phyloP scores from a whole-genome alignment of 1,139 yeast genomes.

The Citeromyces siamensis region DNA sequence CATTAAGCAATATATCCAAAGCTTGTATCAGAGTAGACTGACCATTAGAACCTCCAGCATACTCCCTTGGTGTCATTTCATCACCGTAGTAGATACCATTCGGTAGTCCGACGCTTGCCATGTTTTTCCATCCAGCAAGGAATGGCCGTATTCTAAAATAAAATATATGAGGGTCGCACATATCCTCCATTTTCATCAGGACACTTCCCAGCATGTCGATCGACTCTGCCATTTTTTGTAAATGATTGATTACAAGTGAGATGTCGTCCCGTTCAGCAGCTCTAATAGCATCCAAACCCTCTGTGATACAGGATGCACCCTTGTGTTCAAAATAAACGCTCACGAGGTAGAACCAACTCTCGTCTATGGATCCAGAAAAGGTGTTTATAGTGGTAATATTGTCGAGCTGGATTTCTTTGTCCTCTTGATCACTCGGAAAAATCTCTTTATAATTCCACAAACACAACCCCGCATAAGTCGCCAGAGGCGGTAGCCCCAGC shows the following conservation, averaged over 20 bases:
- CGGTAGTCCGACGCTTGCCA: slow-evolving; percentile 79
- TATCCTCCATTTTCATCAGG: slow-evolving; percentile 77
- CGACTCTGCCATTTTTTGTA: slow-evolving; percentile 60
- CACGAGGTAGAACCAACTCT: slow-evolving; percentile 86
- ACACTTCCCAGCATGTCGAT: slow-evolving; percentile 70
- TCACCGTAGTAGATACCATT: slow-evolving; percentile 71
- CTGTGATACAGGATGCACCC: slow-evolving; percentile 55
- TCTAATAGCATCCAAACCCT: slow-evolving; percentile 51
- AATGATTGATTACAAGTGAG: slow-evolving; percentile 26
- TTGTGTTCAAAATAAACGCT: slow-evolving; percentile 77
- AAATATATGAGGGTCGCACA: slow-evolving; percentile 91
- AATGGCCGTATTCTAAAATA: slow-evolving; percentile 81
- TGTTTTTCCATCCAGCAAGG: slow-evolving; percentile 90
- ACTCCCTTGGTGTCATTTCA: slow-evolving; percentile 42
- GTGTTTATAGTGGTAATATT: slow-evolving; percentile 73
- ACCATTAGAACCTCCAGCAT: slow-evolving; percentile 90
- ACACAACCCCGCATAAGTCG: slow-evolving; percentile 79
- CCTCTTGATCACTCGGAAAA: slow-evolving; percentile 30
- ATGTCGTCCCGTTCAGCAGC: slow-evolving; percentile 33
- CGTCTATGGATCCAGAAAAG: slow-evolving; percentile 85
- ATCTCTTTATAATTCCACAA: slow-evolving; percentile 78
- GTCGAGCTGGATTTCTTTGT: slow-evolving; percentile 36
- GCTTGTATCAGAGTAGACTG: slow-evolving; percentile 86
- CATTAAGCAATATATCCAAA: slow-evolving; percentile 62
- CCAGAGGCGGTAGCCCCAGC: slow-evolving; percentile 73